Conservation (phyloP, 2,329 filamentous ascomycete species). For the Alternaria consortialis region DNA sequence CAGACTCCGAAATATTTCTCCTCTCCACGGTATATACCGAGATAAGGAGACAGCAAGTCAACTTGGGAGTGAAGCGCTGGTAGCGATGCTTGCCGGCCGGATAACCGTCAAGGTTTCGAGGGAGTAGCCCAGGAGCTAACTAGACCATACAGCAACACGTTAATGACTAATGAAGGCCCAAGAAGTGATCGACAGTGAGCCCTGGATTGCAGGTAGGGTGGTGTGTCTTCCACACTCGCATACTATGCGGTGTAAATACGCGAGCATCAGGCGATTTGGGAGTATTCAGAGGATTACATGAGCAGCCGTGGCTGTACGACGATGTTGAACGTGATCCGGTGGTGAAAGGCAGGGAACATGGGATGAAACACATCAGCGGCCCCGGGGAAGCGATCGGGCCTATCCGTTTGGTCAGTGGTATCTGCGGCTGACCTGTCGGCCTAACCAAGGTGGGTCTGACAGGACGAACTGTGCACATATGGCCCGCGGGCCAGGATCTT, state of each 20-base stretch:
- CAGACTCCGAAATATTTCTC: background rate
- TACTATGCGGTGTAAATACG: conserved; percentile 9
- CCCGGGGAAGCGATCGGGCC: conserved; percentile 17
- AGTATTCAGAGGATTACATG: conserved; percentile 4
- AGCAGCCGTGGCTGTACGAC: conserved; percentile 12
- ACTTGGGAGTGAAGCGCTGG: background rate
- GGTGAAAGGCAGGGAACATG: conserved; percentile 19
- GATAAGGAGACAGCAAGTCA: background rate
- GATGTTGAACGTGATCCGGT: conserved; percentile 16
- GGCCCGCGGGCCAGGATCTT: conserved; percentile 8
- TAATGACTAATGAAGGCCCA: background rate
- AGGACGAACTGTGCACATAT: conserved; percentile 17
- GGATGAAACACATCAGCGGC: conserved; percentile 16
- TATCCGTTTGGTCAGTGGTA: conserved; percentile 19
- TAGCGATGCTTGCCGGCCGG: conserved; percentile 2
- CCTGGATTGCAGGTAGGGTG: background rate
- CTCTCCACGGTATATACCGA: background rate
- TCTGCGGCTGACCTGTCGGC: conserved; percentile 3
- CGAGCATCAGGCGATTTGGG: background rate
- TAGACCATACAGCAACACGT: background rate
- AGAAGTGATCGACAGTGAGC: conserved; percentile 10
- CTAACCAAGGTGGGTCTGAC: conserved; percentile 22
- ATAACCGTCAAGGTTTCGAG: background rate
- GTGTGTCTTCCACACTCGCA: background rate
- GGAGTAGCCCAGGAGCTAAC: background rate